Evolutionary conservation across 352 stramenopile genomes (phyloP).

Genomic region (Phytophthora parvispora): DNA sequence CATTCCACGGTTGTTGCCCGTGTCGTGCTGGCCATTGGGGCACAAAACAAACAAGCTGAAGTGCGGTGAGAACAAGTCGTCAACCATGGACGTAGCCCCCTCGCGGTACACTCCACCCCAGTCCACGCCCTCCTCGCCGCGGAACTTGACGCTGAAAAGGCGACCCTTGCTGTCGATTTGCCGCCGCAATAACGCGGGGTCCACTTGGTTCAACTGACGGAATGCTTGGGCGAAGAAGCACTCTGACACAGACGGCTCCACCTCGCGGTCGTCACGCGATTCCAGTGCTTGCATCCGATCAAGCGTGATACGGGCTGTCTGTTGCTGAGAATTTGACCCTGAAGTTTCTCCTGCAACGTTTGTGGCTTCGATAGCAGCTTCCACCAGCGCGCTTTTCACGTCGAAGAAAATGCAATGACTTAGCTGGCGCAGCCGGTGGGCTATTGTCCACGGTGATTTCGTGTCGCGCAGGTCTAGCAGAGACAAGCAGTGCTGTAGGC

Average conservation of each 20-base stretch:
- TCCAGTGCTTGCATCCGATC: constrained; percentile 89
- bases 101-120: constrained; percentile 93
- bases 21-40: constrained; percentile 91
- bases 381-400: constrained; percentile 83
- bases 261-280: constrained; percentile 88
- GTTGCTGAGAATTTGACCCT: constrained; percentile 60
- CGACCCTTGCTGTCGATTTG: constrained; percentile 92
- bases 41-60: constrained; percentile 90
- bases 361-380: constrained; percentile 85
- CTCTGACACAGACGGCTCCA: constrained; percentile 90
- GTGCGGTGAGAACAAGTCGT: constrained; percentile 89
- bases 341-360: constrained; percentile 60
- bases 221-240: constrained; percentile 97
- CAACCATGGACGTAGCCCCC: constrained; percentile 90
- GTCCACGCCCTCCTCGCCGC: constrained; percentile 90
- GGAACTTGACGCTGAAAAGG: constrained; percentile 92
- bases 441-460: constrained; percentile 77
- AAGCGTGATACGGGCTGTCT: constrained; percentile 85
- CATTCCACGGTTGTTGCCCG: constrained; percentile 87
- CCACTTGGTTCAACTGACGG: constrained; percentile 88
- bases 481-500: constrained; percentile 70
- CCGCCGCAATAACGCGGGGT: constrained; percentile 86
- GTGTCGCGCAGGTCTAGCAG: constrained; percentile 85
- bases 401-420: constrained; percentile 93
- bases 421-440: constrained; percentile 71